These are phyloP conservation scores for Leishmania gerbilli DNA, from an alignment of 208 protist genomes.

Conservation along the genomic window DNA sequence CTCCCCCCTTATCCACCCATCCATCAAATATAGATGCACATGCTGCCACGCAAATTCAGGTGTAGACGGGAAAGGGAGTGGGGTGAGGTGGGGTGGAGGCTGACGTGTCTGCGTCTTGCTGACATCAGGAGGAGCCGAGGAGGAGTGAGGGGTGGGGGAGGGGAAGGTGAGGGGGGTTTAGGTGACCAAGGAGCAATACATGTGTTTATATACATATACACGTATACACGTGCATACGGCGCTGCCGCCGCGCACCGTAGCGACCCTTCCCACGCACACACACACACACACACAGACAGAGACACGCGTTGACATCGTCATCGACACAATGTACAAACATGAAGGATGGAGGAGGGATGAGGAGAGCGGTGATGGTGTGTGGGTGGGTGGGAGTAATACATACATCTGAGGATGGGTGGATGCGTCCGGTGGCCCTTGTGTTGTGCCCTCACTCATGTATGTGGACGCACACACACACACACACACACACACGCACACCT, in stretches of 20 bases:
- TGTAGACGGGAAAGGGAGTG: background rate
- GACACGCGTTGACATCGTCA: too few relatives aligned
- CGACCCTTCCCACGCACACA: background rate
- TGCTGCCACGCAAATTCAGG: background rate
- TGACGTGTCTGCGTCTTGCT: background rate
- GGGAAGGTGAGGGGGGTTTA: background rate
- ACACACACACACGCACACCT: background rate
- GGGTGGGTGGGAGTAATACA: background rate
- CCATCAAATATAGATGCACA: background rate
- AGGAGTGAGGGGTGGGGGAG: too few relatives aligned
- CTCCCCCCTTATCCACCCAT: background rate
- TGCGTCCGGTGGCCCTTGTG: background rate
- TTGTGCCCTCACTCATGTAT: background rate
- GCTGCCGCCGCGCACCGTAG: background rate
- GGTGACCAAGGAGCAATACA: background rate
- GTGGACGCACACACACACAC: slow-evolving; percentile 6
- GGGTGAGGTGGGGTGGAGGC: background rate
- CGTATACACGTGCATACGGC: background rate
- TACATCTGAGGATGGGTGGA: background rate
- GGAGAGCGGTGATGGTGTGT: background rate
- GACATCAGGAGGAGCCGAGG: background rate
- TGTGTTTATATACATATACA: background rate
- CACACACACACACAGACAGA: background rate
- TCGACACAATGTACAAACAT: background rate
- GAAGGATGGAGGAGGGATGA: background rate